phyloP scores from a whole-genome alignment of 306 rosid species.

The Citrullus mucosospermus region DNA sequence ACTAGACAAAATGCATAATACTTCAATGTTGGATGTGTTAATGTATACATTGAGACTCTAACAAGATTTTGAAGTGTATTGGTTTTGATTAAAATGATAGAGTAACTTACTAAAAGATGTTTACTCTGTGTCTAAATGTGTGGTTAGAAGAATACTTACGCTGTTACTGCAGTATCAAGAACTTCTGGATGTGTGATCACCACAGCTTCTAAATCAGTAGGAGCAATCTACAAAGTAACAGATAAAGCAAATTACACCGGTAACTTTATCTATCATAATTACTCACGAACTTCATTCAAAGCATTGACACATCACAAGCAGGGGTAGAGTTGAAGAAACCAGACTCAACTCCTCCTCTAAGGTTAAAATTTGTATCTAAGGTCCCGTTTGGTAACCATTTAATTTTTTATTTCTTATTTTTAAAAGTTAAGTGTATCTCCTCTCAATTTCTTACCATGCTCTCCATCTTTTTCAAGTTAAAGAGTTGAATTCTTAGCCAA shows the following conservation, averaged over 20 bases:
- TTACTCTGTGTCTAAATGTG: neutral
- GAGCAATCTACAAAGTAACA: slow-evolving; percentile 26
- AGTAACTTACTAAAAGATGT: neutral
- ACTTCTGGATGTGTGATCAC: slow-evolving; percentile 35
- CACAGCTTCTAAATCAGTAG: slow-evolving; percentile 39
- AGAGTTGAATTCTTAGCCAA: too few species aligned
- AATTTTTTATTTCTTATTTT: too few species aligned
- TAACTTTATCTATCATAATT: neutral
- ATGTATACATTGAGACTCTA: neutral
- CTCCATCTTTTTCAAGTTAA: too few species aligned
- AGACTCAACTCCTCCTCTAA: neutral
- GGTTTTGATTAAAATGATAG: neutral
- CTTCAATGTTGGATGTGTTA: neutral
- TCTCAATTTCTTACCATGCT: too few species aligned
- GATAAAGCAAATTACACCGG: neutral
- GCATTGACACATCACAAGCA: neutral
- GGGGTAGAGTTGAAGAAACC: neutral
- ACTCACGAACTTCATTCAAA: neutral
- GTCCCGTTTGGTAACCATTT: too few species aligned
- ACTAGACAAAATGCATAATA: too few species aligned
- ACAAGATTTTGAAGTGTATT: neutral
- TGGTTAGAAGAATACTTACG: slow-evolving; percentile 10
- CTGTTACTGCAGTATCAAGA: slow-evolving; percentile 29
- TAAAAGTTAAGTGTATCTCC: too few species aligned
- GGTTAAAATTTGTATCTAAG: neutral